Conservation (phyloP, 2,329 filamentous ascomycete species). For the Penicillium digitatum region DNA sequence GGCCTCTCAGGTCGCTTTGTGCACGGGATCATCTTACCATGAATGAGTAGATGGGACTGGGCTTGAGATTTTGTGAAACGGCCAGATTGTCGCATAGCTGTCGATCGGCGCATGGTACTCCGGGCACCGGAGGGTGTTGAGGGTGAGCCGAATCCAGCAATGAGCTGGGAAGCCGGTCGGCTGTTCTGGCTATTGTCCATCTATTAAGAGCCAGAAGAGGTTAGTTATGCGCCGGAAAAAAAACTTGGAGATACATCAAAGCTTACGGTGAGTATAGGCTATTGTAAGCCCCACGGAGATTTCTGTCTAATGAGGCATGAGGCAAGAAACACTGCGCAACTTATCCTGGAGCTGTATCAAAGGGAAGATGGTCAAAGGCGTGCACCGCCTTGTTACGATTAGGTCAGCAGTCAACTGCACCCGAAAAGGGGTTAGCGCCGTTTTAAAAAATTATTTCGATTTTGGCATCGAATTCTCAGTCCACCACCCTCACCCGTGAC, state of each 20-base stretch:
- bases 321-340: not conserved
- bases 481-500: slow-evolving; percentile 20
- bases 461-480: slow-evolving; percentile 10
- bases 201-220: not conserved
- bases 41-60: slow-evolving; percentile 34
- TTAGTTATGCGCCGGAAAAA: not conserved
- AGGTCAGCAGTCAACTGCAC: not conserved
- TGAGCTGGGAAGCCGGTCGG: slow-evolving; percentile 58
- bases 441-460: slow-evolving; percentile 16
- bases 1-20: not conserved
- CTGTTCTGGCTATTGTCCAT: slow-evolving; percentile 43
- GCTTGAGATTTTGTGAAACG: slow-evolving; percentile 35
- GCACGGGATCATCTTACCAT: slow-evolving; percentile 31
- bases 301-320: not conserved
- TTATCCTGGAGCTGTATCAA: slow-evolving; percentile 8
- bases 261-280: not conserved
- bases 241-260: not conserved
- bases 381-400: slow-evolving; percentile 5
- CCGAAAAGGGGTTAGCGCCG: slow-evolving; percentile 13
- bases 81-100: slow-evolving; percentile 36
- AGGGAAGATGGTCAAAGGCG: slow-evolving; percentile 2
- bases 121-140: slow-evolving; percentile 33
- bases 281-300: not conserved
- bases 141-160: slow-evolving; percentile 52
- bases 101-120: slow-evolving; percentile 38